These are phyloP conservation scores for Leucaena leucocephala DNA, from an alignment of 306 rosid species.

Conservation along the genomic window DNA sequence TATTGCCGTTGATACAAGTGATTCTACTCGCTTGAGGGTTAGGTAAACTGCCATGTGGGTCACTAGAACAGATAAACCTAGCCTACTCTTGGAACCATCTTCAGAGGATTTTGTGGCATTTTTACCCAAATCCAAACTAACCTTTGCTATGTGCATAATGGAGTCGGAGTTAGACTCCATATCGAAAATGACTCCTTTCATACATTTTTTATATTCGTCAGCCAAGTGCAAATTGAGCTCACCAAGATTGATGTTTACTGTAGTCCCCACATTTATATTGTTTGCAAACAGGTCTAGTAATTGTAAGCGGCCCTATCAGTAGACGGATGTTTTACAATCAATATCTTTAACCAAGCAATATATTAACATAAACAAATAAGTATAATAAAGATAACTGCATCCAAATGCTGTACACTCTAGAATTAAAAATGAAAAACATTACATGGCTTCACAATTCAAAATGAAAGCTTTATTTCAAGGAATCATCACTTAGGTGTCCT, in stretches of 20 bases:
- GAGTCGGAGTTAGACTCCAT: conserved; percentile 70
- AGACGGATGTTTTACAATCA: conserved; percentile 23
- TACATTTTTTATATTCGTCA: conserved; percentile 74
- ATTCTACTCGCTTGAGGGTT: conserved; percentile 72
- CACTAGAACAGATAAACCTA: conserved; percentile 70
- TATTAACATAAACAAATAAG: conserved; percentile 16
- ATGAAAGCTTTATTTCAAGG: background rate
- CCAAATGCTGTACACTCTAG: conserved; percentile 3
- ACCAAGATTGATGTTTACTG: conserved; percentile 77
- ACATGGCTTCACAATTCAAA: conserved; percentile 18
- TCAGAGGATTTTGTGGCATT: conserved; percentile 72
- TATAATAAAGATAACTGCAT: conserved; percentile 11
- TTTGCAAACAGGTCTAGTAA: conserved; percentile 73
- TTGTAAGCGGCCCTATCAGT: conserved; percentile 80
- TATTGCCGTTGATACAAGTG: conserved; percentile 74
- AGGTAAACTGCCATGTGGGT: conserved; percentile 67
- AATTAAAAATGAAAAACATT: conserved; percentile 16
- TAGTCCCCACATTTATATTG: conserved; percentile 70
- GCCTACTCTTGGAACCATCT: conserved; percentile 55
- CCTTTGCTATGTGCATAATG: conserved; percentile 71
- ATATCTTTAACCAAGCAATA: conserved; percentile 25
- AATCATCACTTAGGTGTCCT: conserved; percentile 11
- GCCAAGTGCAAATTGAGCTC: conserved; percentile 78
- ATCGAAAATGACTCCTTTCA: conserved; percentile 60
- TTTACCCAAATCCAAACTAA: conserved; percentile 87